Conservation (phyloP, 2,329 filamentous ascomycete genomes). For the Botrytis galanthina region DNA sequence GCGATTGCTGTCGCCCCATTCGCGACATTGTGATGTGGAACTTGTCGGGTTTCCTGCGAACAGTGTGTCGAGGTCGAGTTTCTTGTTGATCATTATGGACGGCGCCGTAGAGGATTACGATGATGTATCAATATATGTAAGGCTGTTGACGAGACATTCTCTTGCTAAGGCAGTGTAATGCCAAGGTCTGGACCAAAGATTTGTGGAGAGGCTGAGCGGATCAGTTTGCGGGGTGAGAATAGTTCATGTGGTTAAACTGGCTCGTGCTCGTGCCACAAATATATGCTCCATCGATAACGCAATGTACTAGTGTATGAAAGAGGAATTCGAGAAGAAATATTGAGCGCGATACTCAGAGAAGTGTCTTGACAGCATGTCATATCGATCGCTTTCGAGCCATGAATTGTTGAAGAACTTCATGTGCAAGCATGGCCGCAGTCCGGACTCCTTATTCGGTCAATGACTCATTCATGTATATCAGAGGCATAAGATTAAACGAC, state of each 20-base stretch:
- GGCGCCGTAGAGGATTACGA: not conserved
- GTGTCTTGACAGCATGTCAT: not conserved
- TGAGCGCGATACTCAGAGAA: not conserved
- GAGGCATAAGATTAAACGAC: not conserved
- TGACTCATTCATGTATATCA: not conserved
- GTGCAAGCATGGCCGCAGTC: not conserved
- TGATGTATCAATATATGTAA: not conserved
- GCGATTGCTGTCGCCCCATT: slow-evolving; percentile 12
- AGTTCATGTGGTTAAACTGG: not conserved
- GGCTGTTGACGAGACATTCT: slow-evolving; percentile 12
- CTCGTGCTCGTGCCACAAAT: not conserved
- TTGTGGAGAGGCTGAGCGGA: slow-evolving; percentile 3
- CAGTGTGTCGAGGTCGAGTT: not conserved
- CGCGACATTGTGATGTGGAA: slow-evolving; percentile 14
- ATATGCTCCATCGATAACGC: not conserved
- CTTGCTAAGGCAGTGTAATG: slow-evolving; percentile 12
- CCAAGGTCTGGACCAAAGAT: slow-evolving; percentile 10
- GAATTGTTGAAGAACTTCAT: too few species aligned
- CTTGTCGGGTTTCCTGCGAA: not conserved
- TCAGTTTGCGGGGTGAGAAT: slow-evolving; percentile 6
- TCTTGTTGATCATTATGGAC: slow-evolving; percentile 11
- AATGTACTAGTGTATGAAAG: not conserved
- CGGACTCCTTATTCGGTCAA: not conserved
- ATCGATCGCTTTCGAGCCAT: not conserved
- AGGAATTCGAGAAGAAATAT: not conserved